Conservation (phyloP, 305 asterid species). For the Caryopteris hybrid region DNA sequence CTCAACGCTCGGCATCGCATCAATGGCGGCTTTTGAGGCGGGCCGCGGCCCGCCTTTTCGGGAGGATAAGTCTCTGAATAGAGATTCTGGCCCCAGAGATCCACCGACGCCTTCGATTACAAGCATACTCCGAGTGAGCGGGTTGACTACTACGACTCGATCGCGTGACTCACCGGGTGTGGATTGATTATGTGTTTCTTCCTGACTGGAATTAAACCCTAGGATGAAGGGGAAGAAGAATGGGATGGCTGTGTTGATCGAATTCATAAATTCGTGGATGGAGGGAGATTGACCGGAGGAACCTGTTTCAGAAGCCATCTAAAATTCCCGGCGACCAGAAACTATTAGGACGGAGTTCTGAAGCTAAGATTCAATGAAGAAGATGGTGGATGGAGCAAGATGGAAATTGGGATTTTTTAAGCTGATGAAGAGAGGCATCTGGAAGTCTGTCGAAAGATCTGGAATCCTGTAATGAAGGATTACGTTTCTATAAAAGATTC, state of each 20-base stretch:
- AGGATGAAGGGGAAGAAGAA: slow-evolving; percentile 31
- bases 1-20: slow-evolving; percentile 37
- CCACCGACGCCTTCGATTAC: slow-evolving; percentile 22
- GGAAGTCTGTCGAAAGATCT: slow-evolving; percentile 30
- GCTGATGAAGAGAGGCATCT: neutral
- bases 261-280: slow-evolving; percentile 15
- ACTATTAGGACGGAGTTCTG: neutral
- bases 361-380: neutral
- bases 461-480: slow-evolving; percentile 2
- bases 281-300: slow-evolving; percentile 11
- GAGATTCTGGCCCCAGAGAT: slow-evolving; percentile 16
- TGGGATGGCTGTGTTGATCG: slow-evolving; percentile 32
- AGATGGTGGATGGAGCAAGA: neutral
- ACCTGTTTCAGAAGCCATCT: slow-evolving; percentile 23
- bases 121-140: slow-evolving; percentile 37
- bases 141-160: slow-evolving; percentile 38
- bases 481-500: neutral
- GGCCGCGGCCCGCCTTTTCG: slow-evolving; percentile 37
- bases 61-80: slow-evolving; percentile 18
- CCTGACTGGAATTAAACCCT: too few species aligned
- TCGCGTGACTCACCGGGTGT: slow-evolving; percentile 10
- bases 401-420: neutral
- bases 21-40: slow-evolving; percentile 56
- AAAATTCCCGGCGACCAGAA: neutral
- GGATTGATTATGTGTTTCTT: slow-evolving; percentile 7